phyloP scores from a whole-genome alignment of 306 rosid genomes.

The Erythrophleum fordii region DNA sequence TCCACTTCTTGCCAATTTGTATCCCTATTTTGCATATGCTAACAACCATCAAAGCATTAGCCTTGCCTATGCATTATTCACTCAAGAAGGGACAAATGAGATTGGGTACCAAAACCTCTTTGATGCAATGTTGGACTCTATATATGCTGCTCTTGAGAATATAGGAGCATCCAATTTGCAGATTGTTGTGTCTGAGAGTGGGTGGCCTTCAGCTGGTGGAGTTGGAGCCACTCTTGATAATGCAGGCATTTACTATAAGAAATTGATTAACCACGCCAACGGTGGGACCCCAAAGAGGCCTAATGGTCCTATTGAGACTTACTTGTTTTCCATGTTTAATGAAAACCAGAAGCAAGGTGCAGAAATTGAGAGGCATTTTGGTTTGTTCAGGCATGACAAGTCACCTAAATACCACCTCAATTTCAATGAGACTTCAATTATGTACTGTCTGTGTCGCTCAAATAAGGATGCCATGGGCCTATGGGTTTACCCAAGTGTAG shows the following conservation, averaged over 20 bases:
- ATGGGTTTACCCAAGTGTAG: not conserved
- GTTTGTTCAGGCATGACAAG: not conserved
- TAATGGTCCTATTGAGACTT: constrained; percentile 36
- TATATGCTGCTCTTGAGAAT: constrained; percentile 62
- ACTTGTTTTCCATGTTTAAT: constrained; percentile 56
- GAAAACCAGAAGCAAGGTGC: constrained; percentile 19
- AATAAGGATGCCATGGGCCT: not conserved
- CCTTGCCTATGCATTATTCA: constrained; percentile 59
- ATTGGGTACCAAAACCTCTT: constrained; percentile 55
- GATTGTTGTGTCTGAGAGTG: constrained; percentile 68
- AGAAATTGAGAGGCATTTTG: not conserved
- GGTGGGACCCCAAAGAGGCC: constrained; percentile 56
- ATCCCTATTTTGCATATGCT: constrained; percentile 53
- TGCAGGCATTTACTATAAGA: constrained; percentile 49
- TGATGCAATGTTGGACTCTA: constrained; percentile 55
- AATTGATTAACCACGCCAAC: constrained; percentile 53
- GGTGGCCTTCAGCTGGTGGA: constrained; percentile 70
- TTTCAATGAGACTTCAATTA: not conserved
- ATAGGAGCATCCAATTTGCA: constrained; percentile 37
- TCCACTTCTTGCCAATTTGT: constrained; percentile 70
- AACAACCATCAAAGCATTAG: not conserved
- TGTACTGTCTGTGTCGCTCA: not conserved
- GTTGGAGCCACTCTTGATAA: constrained; percentile 35
- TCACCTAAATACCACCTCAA: not conserved
- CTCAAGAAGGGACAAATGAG: constrained; percentile 34